phyloP scores from a whole-genome alignment of 2,329 filamentous ascomycete species.

The Coniella lustricola region DNA sequence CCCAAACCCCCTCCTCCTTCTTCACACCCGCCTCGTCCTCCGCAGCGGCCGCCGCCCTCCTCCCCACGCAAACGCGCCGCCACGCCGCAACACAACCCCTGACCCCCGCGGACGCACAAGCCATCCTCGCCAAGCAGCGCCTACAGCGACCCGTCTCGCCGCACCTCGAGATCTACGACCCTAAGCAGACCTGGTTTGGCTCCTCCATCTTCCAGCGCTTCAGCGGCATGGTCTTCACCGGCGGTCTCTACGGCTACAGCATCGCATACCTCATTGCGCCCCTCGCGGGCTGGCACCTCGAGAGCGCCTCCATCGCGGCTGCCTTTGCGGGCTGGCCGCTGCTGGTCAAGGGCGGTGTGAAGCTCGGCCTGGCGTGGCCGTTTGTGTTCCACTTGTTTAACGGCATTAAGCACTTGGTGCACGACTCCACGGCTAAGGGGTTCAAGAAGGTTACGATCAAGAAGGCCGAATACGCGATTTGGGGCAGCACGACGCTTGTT shows the following conservation, averaged over 20 bases:
- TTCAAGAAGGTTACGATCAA: constrained; percentile 42
- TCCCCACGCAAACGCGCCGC: constrained; percentile 32
- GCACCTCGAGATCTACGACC: constrained; percentile 79
- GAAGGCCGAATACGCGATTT: constrained; percentile 40
- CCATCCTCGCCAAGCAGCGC: constrained; percentile 76
- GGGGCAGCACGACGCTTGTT: constrained; percentile 37
- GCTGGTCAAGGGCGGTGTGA: constrained; percentile 49
- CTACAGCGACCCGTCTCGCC: constrained; percentile 74
- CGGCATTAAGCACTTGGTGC: constrained; percentile 47
- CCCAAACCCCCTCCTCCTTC: constrained; percentile 38
- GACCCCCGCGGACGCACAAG: constrained; percentile 43
- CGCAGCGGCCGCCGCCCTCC: constrained; percentile 32
- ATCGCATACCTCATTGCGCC: constrained; percentile 76
- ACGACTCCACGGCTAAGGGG: constrained; percentile 41
- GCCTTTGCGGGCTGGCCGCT: constrained; percentile 53
- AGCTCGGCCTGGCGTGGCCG: constrained; percentile 52
- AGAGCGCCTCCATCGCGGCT: constrained; percentile 53
- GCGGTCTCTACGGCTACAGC: constrained; percentile 72
- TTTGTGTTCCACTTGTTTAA: constrained; percentile 52
- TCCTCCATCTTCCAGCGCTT: constrained; percentile 71
- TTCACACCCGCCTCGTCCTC: neutral
- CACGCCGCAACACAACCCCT: constrained; percentile 51
- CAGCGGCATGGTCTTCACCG: constrained; percentile 68
- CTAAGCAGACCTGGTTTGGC: constrained; percentile 77
- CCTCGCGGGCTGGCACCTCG: constrained; percentile 57